Conservation (phyloP, 176 grass and related monocot species). For the Hordeum vulgare region DNA sequence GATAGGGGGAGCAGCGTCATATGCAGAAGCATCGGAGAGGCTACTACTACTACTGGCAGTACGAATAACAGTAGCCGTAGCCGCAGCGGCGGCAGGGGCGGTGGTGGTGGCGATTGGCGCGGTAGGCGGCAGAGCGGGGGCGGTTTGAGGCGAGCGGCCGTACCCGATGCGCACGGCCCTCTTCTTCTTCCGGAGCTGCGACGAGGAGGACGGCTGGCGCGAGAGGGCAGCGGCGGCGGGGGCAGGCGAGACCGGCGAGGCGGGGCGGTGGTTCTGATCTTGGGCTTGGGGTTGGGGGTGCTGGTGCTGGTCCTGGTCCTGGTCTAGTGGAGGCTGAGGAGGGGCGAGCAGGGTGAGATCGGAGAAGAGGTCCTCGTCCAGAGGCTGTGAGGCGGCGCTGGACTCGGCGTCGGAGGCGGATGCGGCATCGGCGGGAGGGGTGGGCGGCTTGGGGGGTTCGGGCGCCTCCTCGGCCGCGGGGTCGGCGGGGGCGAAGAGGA, state of each 20-base stretch:
- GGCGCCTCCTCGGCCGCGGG: conserved; percentile 13
- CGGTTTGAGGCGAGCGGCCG: conserved; percentile 44
- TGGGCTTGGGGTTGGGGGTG: not conserved
- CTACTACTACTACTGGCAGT: not conserved
- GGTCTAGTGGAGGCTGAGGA: conserved; percentile 13
- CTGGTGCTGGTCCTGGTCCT: not conserved
- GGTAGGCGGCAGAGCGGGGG: not conserved
- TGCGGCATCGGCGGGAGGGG: not conserved
- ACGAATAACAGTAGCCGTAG: not conserved
- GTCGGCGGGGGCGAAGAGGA: conserved; percentile 54
- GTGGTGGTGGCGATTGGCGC: not conserved
- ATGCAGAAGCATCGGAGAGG: conserved; percentile 11
- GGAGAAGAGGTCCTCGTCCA: conserved; percentile 96
- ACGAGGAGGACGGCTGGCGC: conserved; percentile 13
- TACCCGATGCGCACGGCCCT: conserved; percentile 89
- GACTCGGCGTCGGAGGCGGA: not conserved
- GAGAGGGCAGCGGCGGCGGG: not conserved
- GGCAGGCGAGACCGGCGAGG: not conserved
- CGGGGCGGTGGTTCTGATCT: conserved; percentile 16
- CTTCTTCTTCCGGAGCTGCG: conserved; percentile 86
- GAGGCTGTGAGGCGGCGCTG: conserved; percentile 21
- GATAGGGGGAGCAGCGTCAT: not conserved
- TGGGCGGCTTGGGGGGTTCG: not conserved
- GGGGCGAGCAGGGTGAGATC: conserved; percentile 80
- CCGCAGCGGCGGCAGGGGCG: not conserved